Evolutionary conservation across 2,329 filamentous ascomycete genomes (phyloP).

Genomic region (Fusarium papillatum): DNA sequence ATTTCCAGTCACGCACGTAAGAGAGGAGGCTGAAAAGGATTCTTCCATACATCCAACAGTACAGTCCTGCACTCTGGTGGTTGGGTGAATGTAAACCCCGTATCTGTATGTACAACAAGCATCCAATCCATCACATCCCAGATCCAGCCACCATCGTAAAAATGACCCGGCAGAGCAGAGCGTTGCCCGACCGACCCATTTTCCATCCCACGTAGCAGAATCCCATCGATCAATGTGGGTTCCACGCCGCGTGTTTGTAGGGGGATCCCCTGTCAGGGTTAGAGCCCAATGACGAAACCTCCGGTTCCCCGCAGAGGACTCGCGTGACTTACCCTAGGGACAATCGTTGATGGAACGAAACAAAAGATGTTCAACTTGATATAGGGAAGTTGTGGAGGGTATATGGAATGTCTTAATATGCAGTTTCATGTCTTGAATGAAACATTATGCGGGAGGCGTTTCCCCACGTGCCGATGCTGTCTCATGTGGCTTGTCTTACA

Average conservation of each 20-base stretch:
- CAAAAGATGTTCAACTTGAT: neutral
- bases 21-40: neutral
- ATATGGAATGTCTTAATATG: neutral
- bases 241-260: neutral
- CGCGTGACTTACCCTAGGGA: neutral
- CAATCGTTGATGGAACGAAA: neutral
- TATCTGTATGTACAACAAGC: neutral
- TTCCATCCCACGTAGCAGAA: neutral
- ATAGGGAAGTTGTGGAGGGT: neutral
- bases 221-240: neutral
- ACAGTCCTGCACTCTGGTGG: neutral
- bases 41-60: neutral
- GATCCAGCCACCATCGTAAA: neutral
- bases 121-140: neutral
- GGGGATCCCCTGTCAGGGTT: neutral
- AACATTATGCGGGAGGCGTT: neutral
- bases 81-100: neutral
- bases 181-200: slow-evolving; percentile 2
- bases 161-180: neutral
- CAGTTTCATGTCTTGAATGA: neutral
- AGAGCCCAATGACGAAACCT: neutral
- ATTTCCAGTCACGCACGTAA: neutral
- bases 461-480: neutral
- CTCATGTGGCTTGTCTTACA: neutral
- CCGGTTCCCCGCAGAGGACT: neutral